Conservation (phyloP, 148 eudicot species). For the Persicaria maculosa region DNA sequence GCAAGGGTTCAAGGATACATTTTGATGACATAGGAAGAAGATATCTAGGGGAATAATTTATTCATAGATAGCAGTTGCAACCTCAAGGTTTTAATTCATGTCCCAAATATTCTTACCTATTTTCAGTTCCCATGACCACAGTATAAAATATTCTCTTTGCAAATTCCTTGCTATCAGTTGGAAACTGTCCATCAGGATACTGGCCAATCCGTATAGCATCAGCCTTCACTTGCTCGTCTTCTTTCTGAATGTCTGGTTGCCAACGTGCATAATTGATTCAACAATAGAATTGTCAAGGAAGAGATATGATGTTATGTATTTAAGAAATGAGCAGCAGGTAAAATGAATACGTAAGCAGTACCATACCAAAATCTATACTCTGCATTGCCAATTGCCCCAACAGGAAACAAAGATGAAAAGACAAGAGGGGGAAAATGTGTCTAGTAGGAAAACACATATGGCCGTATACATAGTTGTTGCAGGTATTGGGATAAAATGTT, state of each 20-base stretch:
- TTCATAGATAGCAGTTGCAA: neutral
- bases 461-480: neutral
- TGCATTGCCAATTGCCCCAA: neutral
- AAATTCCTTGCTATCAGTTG: slow-evolving; percentile 81
- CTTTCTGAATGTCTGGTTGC: slow-evolving; percentile 58
- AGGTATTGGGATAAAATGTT: neutral
- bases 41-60: neutral
- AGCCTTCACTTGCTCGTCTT: slow-evolving; percentile 81
- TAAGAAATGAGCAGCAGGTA: neutral
- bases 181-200: slow-evolving; percentile 78
- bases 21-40: neutral
- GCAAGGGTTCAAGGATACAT: neutral
- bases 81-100: neutral
- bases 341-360: too few species aligned
- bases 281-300: neutral
- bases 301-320: neutral
- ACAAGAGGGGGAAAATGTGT: neutral
- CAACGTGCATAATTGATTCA: neutral
- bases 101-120: slow-evolving; percentile 42
- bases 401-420: neutral
- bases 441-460: neutral
- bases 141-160: slow-evolving; percentile 90
- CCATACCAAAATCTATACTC: neutral
- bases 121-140: slow-evolving; percentile 92
- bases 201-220: slow-evolving; percentile 93